Base-by-base conservation (phyloP, 495 filamentous ascomycete species). In the Daldinia childiae region DNA sequence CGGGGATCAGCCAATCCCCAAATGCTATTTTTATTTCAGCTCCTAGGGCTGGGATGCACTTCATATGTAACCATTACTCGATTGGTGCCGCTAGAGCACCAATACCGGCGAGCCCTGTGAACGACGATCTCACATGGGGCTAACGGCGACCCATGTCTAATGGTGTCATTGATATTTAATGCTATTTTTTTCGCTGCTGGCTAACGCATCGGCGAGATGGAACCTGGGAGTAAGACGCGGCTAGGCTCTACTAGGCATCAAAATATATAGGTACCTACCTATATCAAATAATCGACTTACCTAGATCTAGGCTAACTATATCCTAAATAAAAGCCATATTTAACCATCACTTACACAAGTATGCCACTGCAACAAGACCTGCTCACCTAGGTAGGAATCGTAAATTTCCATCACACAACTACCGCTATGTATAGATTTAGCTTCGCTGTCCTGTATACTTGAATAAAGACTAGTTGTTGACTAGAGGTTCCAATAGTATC, bases 1-100 rank as follows among this genome's bases (percentile, higher is more conserved):
- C 17, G 26, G 56, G 39, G 55, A 41, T 45, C 67, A 21, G 38
- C 67, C 45, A 64, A 68, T 68, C 58, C 62, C 32, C 51, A 50
- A 27, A 50, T 24, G 8, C 41, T 45, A 12, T 24, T 12, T 48
- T 48, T 12, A 24, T 48, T 48, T 48, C 43, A 48, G 43, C 43
- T 48, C 43, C 43, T 48, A 48, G 43, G 43, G 19, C 43, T 48
- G 19, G 11, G 43, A 1, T 48, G 43, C 17, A 48, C 17, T 21
- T 24, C n/a, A 19, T 11, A 36, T 19, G 58, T 38, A 6, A 8
- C 52, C 52, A 17, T 26, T 17, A 21, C 17, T 54, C 45, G 4
- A 60, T 58, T 55, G 64, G 43, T 60, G 32, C 24, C 5, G 21
- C 26, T 36, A 17, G 9, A 21, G 24, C 45, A 58, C 17, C 24